Evolutionary conservation across 352 stramenopile species (phyloP).

Genomic region (Phytophthora foliorum): DNA sequence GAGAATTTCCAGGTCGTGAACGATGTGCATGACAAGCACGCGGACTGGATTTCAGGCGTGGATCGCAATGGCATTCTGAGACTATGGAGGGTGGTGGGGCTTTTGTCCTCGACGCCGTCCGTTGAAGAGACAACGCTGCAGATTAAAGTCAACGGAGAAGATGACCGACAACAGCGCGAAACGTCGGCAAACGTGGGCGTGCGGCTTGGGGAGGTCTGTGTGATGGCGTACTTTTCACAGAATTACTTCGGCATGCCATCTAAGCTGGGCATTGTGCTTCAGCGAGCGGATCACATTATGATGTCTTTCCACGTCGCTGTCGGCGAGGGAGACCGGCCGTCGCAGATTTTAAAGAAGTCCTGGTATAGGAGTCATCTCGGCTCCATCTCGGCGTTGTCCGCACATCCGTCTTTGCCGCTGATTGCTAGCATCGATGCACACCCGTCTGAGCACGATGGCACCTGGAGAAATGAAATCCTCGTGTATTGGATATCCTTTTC

Average conservation of each 20-base stretch:
- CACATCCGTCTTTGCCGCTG: conserved; percentile 81
- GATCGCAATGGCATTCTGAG: conserved; percentile 72
- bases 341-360: conserved; percentile 79
- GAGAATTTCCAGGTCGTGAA: conserved; percentile 71
- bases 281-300: conserved; percentile 80
- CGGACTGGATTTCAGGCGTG: conserved; percentile 83
- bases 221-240: conserved; percentile 87
- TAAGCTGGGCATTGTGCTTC: conserved; percentile 78
- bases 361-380: conserved; percentile 84
- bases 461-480: conserved; percentile 66
- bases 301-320: conserved; percentile 78
- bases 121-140: conserved; percentile 71
- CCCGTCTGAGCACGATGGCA: conserved; percentile 22
- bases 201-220: conserved; percentile 66
- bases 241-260: conserved; percentile 78
- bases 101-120: conserved; percentile 40
- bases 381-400: conserved; percentile 71
- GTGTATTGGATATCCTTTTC: conserved; percentile 90
- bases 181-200: not conserved
- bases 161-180: conserved; percentile 26
- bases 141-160: conserved; percentile 79
- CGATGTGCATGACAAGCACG: conserved; percentile 51
- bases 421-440: conserved; percentile 72
- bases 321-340: conserved; percentile 41
- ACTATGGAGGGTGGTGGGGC: conserved; percentile 68